phyloP scores from a whole-genome alignment of 2,329 filamentous ascomycete species.

The Fusarium sp. region DNA sequence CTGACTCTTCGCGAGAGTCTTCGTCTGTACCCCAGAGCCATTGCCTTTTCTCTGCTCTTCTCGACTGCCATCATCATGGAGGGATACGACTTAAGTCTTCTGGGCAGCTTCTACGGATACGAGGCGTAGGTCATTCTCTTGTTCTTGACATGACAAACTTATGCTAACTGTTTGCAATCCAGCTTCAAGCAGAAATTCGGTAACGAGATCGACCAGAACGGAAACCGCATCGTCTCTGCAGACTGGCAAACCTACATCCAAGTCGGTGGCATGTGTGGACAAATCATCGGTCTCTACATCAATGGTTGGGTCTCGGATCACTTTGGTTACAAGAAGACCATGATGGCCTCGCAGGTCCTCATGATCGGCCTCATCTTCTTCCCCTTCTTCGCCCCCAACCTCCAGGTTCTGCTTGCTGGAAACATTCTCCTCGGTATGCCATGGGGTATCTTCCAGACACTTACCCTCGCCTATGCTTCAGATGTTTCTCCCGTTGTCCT shows the following conservation, averaged over 20 bases:
- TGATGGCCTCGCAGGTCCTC: slow-evolving; percentile 58
- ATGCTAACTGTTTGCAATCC: slow-evolving; percentile 32
- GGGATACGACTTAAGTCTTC: slow-evolving; percentile 52
- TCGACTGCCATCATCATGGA: slow-evolving; percentile 59
- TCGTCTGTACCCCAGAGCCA: slow-evolving; percentile 57
- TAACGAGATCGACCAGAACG: slow-evolving; percentile 23
- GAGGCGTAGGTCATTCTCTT: slow-evolving; percentile 58
- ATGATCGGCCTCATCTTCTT: slow-evolving; percentile 64
- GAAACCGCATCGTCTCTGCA: slow-evolving; percentile 20
- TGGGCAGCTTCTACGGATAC: slow-evolving; percentile 44
- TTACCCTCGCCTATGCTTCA: slow-evolving; percentile 64
- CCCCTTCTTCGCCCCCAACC: slow-evolving; percentile 61
- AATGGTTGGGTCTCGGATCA: slow-evolving; percentile 30
- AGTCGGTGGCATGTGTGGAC: slow-evolving; percentile 32
- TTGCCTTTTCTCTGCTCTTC: slow-evolving; percentile 56
- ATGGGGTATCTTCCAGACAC: slow-evolving; percentile 63
- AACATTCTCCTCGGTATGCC: slow-evolving; percentile 64
- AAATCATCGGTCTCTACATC: slow-evolving; percentile 28
- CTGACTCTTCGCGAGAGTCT: slow-evolving; percentile 54
- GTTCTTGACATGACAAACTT: slow-evolving; percentile 57
- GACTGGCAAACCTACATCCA: slow-evolving; percentile 32
- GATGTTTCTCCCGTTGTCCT: slow-evolving; percentile 62
- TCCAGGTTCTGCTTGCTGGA: slow-evolving; percentile 59
- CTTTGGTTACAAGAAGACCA: slow-evolving; percentile 29
- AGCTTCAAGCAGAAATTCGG: slow-evolving; percentile 32